A percentile compares a stretch with the other conserved stretches of the same genome.
Conservation (phyloP, 2,329 filamentous ascomycete genomes). For the Alternaria infectoria region DNA sequence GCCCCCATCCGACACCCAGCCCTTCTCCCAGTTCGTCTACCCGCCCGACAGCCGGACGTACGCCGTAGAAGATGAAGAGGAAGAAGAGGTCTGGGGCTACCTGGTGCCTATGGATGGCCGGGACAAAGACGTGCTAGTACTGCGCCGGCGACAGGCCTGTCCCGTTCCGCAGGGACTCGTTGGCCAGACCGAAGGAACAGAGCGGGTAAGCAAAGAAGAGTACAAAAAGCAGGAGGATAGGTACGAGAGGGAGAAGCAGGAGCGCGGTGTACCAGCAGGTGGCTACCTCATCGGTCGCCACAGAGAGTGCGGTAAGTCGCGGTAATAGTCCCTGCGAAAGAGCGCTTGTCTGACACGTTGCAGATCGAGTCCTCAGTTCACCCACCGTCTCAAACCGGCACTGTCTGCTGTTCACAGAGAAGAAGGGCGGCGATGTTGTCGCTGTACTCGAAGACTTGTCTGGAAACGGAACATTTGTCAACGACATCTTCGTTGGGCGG, state of each 20-base stretch:
- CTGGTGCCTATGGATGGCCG: constrained; percentile 79
- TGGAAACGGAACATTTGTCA: constrained; percentile 95
- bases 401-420: constrained; percentile 71
- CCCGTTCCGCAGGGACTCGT: constrained; percentile 58
- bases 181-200: constrained; percentile 48
- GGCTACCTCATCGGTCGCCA: constrained; percentile 94
- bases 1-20: constrained; percentile 74
- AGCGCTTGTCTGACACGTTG: constrained; percentile 31
- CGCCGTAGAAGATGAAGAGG: constrained; percentile 82
- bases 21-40: constrained; percentile 80
- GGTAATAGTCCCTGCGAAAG: neutral
- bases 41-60: constrained; percentile 74
- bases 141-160: constrained; percentile 77
- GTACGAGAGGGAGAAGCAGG: constrained; percentile 64
- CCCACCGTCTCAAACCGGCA: constrained; percentile 88
- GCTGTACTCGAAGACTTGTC: constrained; percentile 92
- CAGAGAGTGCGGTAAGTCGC: constrained; percentile 82
- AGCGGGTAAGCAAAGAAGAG: constrained; percentile 56
- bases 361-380: constrained; percentile 75
- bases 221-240: constrained; percentile 68
- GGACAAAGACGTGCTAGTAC: constrained; percentile 72
- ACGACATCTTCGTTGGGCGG: constrained; percentile 86
- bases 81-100: constrained; percentile 95
- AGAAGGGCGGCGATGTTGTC: constrained; percentile 61
- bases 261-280: constrained; percentile 66